Evolutionary conservation across 176 grass and related monocot species (phyloP), one percentile per base, ranked within the genome.

Genomic region (Musa acuminata): DNA sequence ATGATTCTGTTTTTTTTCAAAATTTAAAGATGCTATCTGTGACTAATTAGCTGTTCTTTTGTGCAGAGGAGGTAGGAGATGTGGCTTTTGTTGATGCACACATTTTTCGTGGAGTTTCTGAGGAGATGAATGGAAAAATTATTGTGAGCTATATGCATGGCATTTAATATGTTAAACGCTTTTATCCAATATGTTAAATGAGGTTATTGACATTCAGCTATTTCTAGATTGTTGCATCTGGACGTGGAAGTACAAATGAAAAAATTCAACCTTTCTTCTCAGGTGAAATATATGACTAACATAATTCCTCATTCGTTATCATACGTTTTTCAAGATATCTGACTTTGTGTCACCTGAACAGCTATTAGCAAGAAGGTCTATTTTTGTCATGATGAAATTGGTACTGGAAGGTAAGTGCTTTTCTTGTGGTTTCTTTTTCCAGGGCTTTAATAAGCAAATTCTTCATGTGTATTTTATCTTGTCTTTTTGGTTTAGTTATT

Each of bases 141-240:
- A 27, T 97, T 83, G 93, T 97, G 80, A 88, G 93, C 16, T 76
- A 43, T 60, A 73, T 58, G 19, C 48, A 60, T 54, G 12, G 68
- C 50, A 77, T 48, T 66, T 70, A 70, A 63, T 72, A 52, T 78
- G 4, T 58, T 53, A 72, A 67, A 13, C 77, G n/a, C 22, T 27
- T 70, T 26, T 58, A 53, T 51, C 11, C 17, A 67, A 35, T 14
- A 67, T 73, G 23, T 11, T 27, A 25, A 12, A 2, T 25, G 50
- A 10, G 12, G 22, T 57, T 72, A 60, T 64, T 72, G 55, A 26
- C 71, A 64, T 77, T 50, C 77, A 51, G 74, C 80, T 24, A 10
- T 60, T 26, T 53, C 29, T 71, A 97, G 90, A 75, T 92, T 79
- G 71, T 97, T 82, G 85, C 93, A 83, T 97, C 90, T 52, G 93